phyloP scores from a whole-genome alignment of 2,329 filamentous ascomycete species.

The Fusarium illudens region DNA sequence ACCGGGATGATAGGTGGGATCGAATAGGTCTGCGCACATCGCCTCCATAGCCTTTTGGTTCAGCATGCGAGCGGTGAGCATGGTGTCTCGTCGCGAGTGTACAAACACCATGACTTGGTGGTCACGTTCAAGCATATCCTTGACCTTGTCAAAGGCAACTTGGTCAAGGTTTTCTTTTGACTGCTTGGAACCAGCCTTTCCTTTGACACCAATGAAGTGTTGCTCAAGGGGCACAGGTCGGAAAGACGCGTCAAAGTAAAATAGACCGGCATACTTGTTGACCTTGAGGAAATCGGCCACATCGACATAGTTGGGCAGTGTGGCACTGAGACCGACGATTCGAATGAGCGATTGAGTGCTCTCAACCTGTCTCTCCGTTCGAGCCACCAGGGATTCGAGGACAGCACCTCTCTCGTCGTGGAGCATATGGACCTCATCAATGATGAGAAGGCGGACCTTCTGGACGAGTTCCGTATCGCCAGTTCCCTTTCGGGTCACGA shows the following conservation, averaged over 20 bases:
- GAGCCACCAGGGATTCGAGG: slow-evolving; percentile 91
- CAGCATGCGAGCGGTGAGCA: slow-evolving; percentile 85
- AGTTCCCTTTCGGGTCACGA: slow-evolving; percentile 95
- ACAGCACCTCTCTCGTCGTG: slow-evolving; percentile 97
- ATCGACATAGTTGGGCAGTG: slow-evolving; percentile 94
- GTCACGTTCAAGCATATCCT: slow-evolving; percentile 88
- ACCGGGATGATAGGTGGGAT: slow-evolving; percentile 78
- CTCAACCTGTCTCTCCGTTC: slow-evolving; percentile 95
- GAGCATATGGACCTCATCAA: slow-evolving; percentile 99
- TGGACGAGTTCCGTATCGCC: slow-evolving; percentile 98
- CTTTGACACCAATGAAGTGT: slow-evolving; percentile 96
- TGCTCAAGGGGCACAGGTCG: slow-evolving; percentile 95
- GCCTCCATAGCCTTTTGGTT: slow-evolving; percentile 87
- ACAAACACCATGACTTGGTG: slow-evolving; percentile 99
- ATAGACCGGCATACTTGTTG: slow-evolving; percentile 89
- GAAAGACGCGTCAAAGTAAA: slow-evolving; percentile 97
- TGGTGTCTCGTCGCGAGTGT: slow-evolving; percentile 93
- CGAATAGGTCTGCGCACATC: slow-evolving; percentile 81
- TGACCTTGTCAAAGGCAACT: slow-evolving; percentile 92
- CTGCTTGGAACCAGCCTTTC: slow-evolving; percentile 81
- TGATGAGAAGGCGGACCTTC: slow-evolving; percentile 94
- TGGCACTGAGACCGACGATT: slow-evolving; percentile 94
- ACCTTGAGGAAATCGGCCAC: slow-evolving; percentile 97
- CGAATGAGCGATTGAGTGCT: slow-evolving; percentile 97
- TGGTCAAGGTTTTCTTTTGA: slow-evolving; percentile 90